phyloP scores from a whole-genome alignment of 2,329 filamentous ascomycete species.

The Curvularia sp. region DNA sequence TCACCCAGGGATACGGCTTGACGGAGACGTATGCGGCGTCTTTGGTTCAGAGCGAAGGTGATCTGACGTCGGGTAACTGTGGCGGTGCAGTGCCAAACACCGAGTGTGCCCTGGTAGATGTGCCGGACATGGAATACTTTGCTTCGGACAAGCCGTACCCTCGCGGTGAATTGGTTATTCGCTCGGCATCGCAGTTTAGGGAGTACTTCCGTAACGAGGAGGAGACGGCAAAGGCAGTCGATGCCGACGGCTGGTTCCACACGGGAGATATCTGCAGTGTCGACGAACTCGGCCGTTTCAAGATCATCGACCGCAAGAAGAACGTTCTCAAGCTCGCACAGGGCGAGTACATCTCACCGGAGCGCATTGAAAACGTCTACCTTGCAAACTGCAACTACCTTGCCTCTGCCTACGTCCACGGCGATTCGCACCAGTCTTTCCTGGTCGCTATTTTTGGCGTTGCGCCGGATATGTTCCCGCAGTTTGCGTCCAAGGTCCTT shows the following conservation, averaged over 20 bases:
- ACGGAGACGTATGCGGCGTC: constrained; percentile 90
- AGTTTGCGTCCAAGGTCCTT: constrained; percentile 79
- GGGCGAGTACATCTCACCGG: constrained; percentile 97
- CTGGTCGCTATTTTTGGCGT: constrained; percentile 89
- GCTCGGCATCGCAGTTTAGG: constrained; percentile 79
- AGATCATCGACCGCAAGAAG: constrained; percentile 96
- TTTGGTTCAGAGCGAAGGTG: constrained; percentile 71
- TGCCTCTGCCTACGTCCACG: constrained; percentile 86
- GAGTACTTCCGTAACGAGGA: constrained; percentile 91
- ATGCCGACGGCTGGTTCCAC: constrained; percentile 94
- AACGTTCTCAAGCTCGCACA: constrained; percentile 98
- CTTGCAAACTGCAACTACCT: constrained; percentile 81
- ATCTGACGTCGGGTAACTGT: constrained; percentile 81
- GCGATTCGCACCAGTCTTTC: constrained; percentile 80
- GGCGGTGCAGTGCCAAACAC: constrained; percentile 71
- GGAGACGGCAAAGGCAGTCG: constrained; percentile 83
- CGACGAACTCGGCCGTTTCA: constrained; percentile 84
- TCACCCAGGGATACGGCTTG: constrained; percentile 89
- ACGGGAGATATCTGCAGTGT: constrained; percentile 91
- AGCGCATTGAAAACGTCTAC: constrained; percentile 95
- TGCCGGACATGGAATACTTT: constrained; percentile 93
- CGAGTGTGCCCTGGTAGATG: constrained; percentile 82
- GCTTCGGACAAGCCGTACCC: constrained; percentile 87
- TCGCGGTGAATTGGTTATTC: constrained; percentile 85
- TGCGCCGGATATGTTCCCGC: constrained; percentile 82